Percentiles rank a stretch among this genome's conserved stretches.
Evolutionary conservation across 2,329 filamentous ascomycete species (phyloP).

Genomic region (Dactylellina sp.): DNA sequence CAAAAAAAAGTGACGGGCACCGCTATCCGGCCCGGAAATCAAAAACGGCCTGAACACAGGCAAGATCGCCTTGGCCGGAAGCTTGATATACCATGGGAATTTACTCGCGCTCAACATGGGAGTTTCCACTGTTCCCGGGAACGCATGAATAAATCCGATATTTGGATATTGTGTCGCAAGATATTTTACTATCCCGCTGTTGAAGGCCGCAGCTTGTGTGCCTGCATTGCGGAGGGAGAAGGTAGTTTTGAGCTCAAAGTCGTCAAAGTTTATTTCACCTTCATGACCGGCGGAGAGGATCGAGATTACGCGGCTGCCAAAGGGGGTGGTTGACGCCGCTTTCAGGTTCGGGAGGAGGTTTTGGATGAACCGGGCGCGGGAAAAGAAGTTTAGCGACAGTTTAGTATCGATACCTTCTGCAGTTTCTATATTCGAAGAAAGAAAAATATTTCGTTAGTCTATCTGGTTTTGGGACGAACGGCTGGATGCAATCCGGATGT

Average conservation of each 20-base stretch:
- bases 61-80: slow-evolving; percentile 33
- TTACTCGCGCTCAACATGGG: slow-evolving; percentile 60
- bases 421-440: slow-evolving; percentile 63
- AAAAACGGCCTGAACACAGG: slow-evolving; percentile 57
- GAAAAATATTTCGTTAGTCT: too few species aligned
- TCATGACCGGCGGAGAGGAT: slow-evolving; percentile 64
- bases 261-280: slow-evolving; percentile 63
- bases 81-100: slow-evolving; percentile 62
- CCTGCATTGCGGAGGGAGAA: slow-evolving; percentile 63
- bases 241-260: slow-evolving; percentile 64
- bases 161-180: slow-evolving; percentile 61
- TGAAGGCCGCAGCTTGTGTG: slow-evolving; percentile 64
- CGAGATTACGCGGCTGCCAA: slow-evolving; percentile 64
- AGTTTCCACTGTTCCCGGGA: slow-evolving; percentile 63
- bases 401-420: slow-evolving; percentile 66
- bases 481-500: too few species aligned
- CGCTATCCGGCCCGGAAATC: slow-evolving; percentile 55
- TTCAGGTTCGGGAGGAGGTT: slow-evolving; percentile 64
- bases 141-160: slow-evolving; percentile 64
- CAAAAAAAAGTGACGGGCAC: slow-evolving; percentile 58
- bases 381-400: slow-evolving; percentile 67
- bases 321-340: slow-evolving; percentile 37
- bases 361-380: slow-evolving; percentile 65
- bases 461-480: too few species aligned
- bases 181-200: slow-evolving; percentile 63